Percentiles rank a stretch among this genome's conserved stretches.
phyloP scores from a whole-genome alignment of 1,284 basidiomycete species.

The Rhizoctonia solani region DNA sequence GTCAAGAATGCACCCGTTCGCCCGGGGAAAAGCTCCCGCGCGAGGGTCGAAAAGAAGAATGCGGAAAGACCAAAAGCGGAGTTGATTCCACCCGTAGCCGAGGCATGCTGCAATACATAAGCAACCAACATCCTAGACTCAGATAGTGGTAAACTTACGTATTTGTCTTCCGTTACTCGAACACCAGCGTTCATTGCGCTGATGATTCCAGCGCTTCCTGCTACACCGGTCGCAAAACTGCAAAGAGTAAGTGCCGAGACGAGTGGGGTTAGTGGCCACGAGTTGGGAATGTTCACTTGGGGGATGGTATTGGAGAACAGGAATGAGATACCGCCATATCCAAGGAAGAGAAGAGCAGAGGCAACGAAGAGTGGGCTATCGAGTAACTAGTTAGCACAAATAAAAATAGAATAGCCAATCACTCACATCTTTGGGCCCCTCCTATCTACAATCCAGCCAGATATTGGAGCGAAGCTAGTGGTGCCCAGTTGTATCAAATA shows the following conservation, averaged over 20 bases:
- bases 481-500: conserved; percentile 55
- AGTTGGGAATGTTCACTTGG: conserved; percentile 29
- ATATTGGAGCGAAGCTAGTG: conserved; percentile 62
- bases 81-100: conserved; percentile 73
- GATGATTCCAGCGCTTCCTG: conserved; percentile 42
- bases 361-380: conserved; percentile 47
- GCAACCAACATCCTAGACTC: neutral
- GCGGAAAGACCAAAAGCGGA: conserved; percentile 86
- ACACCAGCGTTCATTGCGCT: conserved; percentile 48
- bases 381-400: conserved; percentile 40
- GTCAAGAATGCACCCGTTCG: conserved; percentile 71
- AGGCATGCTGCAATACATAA: conserved; percentile 56
- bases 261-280: conserved; percentile 9
- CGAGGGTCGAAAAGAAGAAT: conserved; percentile 74
- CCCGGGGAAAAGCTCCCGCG: conserved; percentile 68
- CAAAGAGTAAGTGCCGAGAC: conserved; percentile 5
- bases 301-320: conserved; percentile 56
- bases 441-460: conserved; percentile 71
- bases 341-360: conserved; percentile 58
- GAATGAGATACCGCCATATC: conserved; percentile 67
- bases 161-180: conserved; percentile 46
- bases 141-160: conserved; percentile 34
- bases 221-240: conserved; percentile 30
- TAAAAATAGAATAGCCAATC: conserved; percentile 44
- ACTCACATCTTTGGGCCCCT: conserved; percentile 61